Percentiles rank a stretch among this genome's conserved stretches.
Conservation (phyloP, 192 early-diverging fungal genomes). For the Dissophora ornata region DNA sequence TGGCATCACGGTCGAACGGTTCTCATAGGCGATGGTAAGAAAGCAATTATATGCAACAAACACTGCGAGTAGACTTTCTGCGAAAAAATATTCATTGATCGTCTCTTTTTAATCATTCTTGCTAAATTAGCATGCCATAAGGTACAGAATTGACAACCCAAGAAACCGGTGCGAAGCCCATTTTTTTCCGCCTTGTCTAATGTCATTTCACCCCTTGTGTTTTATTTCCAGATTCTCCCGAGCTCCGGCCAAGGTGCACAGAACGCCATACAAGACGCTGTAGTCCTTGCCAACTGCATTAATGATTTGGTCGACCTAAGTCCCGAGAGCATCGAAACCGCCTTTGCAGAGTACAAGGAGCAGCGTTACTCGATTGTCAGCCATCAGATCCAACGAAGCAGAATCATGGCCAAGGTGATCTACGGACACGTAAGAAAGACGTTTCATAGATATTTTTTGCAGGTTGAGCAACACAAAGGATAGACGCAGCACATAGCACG, state of each 20-base stretch:
- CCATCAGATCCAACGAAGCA: constrained; percentile 2
- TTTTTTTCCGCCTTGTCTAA: too few species aligned
- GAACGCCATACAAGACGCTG: constrained; percentile 19
- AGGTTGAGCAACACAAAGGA: not conserved
- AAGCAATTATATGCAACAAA: too few species aligned
- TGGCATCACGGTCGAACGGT: constrained; percentile 1
- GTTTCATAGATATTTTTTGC: not conserved
- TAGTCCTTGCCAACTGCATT: constrained; percentile 14
- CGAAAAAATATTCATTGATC: too few species aligned
- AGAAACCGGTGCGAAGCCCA: too few species aligned
- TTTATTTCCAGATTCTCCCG: constrained; percentile 14
- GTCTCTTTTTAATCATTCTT: too few species aligned
- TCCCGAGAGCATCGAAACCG: constrained; percentile 1
- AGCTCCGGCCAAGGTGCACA: constrained; percentile 9
- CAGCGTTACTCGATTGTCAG: constrained; percentile 2
- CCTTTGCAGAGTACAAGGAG: constrained; percentile 10
- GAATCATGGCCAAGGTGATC: constrained; percentile 11
- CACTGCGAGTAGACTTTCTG: too few species aligned
- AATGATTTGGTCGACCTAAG: not conserved
- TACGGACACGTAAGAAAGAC: constrained; percentile 14
- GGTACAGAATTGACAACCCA: not conserved
- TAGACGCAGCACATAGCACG: not conserved
- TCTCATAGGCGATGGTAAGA: constrained; percentile 1
- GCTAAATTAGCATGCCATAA: not conserved
- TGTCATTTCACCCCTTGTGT: too few species aligned